Conservation (phyloP, 345 rosid genomes). For the Euclidium syriacum region DNA sequence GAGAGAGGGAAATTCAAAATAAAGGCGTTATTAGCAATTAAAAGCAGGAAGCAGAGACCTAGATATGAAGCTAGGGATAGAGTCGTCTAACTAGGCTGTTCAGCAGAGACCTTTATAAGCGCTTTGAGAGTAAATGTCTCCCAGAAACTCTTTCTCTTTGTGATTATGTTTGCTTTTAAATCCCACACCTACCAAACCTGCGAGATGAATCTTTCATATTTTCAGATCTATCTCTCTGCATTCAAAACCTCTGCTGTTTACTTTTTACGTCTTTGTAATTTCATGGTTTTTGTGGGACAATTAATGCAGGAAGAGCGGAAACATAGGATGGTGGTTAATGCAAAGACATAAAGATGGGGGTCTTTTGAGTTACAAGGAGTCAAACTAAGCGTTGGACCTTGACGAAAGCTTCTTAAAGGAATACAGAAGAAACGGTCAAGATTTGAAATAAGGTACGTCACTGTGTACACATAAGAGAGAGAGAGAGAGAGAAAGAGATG, state of each 20-base stretch:
- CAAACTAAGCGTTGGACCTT: constrained; percentile 11
- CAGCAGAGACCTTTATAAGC: constrained; percentile 15
- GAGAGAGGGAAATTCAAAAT: constrained; percentile 12
- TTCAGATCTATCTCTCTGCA: not conserved
- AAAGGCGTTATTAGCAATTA: constrained; percentile 14
- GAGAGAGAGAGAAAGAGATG: constrained; percentile 25
- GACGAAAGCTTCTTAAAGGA: constrained; percentile 16
- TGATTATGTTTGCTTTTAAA: constrained; percentile 12
- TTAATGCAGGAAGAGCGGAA: constrained; percentile 20
- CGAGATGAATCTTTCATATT: constrained; percentile 14
- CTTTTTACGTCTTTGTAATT: not conserved
- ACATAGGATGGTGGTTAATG: constrained; percentile 14
- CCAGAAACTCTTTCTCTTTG: not conserved
- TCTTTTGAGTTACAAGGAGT: constrained; percentile 6
- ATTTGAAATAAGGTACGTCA: constrained; percentile 18
- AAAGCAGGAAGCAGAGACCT: constrained; percentile 25
- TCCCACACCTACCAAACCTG: constrained; percentile 24
- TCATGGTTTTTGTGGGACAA: constrained; percentile 9
- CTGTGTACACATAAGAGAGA: constrained; percentile 11
- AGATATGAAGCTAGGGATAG: constrained; percentile 18
- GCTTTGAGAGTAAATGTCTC: constrained; percentile 20
- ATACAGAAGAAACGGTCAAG: constrained; percentile 17
- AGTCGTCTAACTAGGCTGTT: constrained; percentile 25
- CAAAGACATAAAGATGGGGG: constrained; percentile 17
- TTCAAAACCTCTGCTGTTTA: constrained; percentile 4